These are phyloP conservation scores for Inga leiocalycina DNA, from an alignment of 306 rosid genomes.

Conservation along the genomic window DNA sequence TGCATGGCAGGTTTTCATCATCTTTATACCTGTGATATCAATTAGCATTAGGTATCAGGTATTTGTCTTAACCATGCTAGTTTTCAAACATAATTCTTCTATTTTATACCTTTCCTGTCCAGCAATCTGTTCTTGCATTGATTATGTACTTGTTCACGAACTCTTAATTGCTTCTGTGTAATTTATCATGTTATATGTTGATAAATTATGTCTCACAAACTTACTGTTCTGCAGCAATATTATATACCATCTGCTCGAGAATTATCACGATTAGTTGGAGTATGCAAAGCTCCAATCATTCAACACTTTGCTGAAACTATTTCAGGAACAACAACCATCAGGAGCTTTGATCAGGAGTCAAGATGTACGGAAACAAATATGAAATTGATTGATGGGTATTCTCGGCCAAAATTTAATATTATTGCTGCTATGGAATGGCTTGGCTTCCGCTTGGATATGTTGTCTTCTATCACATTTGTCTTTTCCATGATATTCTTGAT, in stretches of 20 bases:
- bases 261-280: constrained; percentile 76
- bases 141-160: neutral
- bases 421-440: constrained; percentile 90
- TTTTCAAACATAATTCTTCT: neutral
- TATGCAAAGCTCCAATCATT: constrained; percentile 86
- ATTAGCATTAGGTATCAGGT: constrained; percentile 80
- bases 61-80: constrained; percentile 20
- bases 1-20: constrained; percentile 80
- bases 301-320: constrained; percentile 87
- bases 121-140: neutral
- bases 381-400: constrained; percentile 71
- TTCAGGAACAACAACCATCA: constrained; percentile 78
- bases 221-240: constrained; percentile 60
- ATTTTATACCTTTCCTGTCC: neutral
- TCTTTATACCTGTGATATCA: constrained; percentile 70
- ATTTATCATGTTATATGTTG: constrained; percentile 5
- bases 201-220: constrained; percentile 10
- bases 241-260: constrained; percentile 81
- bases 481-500: constrained; percentile 69
- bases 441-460: constrained; percentile 72
- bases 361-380: constrained; percentile 71
- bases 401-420: constrained; percentile 66
- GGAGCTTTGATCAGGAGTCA: constrained; percentile 79
- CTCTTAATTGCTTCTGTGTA: constrained; percentile 2
- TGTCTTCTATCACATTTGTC: constrained; percentile 73